Base-by-base conservation (phyloP, 305 asterid species). In the Solanum hybrid region DNA sequence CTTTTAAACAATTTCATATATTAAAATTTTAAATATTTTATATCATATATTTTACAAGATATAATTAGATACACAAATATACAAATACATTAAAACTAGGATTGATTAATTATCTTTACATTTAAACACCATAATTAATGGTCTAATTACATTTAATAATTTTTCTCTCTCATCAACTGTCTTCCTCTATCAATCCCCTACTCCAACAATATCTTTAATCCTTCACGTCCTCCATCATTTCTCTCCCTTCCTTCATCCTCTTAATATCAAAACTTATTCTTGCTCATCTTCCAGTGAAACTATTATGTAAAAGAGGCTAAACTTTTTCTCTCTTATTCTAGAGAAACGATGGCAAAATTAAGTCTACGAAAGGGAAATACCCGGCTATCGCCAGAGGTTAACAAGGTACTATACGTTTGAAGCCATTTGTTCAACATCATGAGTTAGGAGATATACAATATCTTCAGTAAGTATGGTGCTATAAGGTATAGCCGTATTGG, bases 381-480 rank as follows among this genome's bases (percentile, higher is more conserved):
- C 0, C 96, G 99, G 15, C 99, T 96, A 39, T 98, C 97, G 14
- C 98, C 98, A 87, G 98, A 96, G 91, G 99, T 96, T 39, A 97
- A 97, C 91, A 93, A 98, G 5, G 97, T 96, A 5, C 91, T 97
- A 22, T 96, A 93, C 94, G 97, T 97, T 8, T 97, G 98, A 12
- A 97, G 96, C 87, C 93, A 94, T 22, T 98, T 98, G 24, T 95
- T 97, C 96, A 97, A 97, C 93, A 96, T 96, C 12, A 94, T 98
- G 77, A 96, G 98, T 90, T 97, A 97, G 92, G 99, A 97, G 94
- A 97, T 96, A 98, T 96, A 97, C 94, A 98, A 96, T 88, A 97
- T 97, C 33, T 96, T 96, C 93, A 98, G 98, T 27, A 97, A 96
- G 89, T 97, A 96, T 92, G 98, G 99, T 81, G 98, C 98, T 22